These are phyloP conservation scores for Saccharomyces pastorianus DNA, from an alignment of 1,139 yeast species.

Conservation along the genomic window DNA sequence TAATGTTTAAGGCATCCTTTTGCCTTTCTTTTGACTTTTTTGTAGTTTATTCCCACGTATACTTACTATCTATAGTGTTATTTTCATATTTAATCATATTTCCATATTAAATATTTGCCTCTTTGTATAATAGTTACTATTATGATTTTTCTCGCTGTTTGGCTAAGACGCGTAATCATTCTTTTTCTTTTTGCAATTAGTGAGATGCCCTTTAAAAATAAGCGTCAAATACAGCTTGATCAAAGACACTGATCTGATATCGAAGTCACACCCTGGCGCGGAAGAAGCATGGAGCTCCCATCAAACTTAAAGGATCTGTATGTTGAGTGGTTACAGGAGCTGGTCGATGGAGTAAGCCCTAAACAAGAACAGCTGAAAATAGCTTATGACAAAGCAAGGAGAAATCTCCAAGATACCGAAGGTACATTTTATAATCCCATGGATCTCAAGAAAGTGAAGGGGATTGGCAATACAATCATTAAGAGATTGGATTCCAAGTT, in stretches of 20 bases:
- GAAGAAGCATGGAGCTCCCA: constrained; percentile 10
- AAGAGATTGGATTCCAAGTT: constrained; percentile 21
- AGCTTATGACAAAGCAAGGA: constrained; percentile 26
- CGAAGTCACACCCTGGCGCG: not conserved
- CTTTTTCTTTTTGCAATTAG: not conserved
- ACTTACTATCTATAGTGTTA: not conserved
- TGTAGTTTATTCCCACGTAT: constrained; percentile 3
- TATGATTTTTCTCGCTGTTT: not conserved
- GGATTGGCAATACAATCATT: constrained; percentile 28
- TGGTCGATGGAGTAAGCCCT: constrained; percentile 17
- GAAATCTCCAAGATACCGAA: constrained; percentile 17
- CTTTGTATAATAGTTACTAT: not conserved
- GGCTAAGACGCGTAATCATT: not conserved
- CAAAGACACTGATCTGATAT: not conserved
- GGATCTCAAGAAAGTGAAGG: constrained; percentile 27
- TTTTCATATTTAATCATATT: not conserved
- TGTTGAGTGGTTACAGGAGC: constrained; percentile 23
- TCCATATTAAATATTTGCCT: not conserved
- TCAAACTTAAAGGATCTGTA: constrained; percentile 22
- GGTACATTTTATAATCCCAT: constrained; percentile 19
- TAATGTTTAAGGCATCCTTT: constrained; percentile 2
- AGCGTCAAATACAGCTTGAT: not conserved
- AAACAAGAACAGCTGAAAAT: constrained; percentile 25
- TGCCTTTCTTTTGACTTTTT: constrained; percentile 3
- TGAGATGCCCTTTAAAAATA: not conserved